Percentiles rank a stretch among this genome's conserved stretches.
phyloP scores from a whole-genome alignment of 1,284 basidiomycete species.

The Trametes hirsuta region DNA sequence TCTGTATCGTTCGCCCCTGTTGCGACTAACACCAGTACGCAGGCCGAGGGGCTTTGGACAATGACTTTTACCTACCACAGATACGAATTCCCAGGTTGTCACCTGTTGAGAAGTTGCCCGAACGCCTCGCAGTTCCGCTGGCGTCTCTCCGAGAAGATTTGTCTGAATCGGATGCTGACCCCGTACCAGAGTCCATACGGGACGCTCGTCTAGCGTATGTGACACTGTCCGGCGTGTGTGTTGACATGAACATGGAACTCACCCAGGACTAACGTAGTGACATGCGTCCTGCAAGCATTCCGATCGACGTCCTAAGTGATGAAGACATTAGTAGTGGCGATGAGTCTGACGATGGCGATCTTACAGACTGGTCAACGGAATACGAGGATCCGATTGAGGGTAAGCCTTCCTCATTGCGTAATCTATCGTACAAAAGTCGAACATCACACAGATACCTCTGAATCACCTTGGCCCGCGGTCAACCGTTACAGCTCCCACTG shows the following conservation, averaged over 20 bases:
- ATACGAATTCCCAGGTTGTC: conserved; percentile 43
- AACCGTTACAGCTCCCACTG: conserved; percentile 31
- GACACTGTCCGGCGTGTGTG: background rate
- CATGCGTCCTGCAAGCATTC: conserved; percentile 51
- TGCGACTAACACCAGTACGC: conserved; percentile 11
- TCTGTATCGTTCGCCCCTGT: conserved; percentile 17
- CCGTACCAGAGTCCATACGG: conserved; percentile 62
- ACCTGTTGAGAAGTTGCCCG: conserved; percentile 3
- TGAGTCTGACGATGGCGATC: conserved; percentile 75
- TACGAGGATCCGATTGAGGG: conserved; percentile 46
- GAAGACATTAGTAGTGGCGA: conserved; percentile 67
- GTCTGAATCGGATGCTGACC: conserved; percentile 70
- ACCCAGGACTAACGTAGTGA: conserved; percentile 38
- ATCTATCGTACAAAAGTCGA: background rate
- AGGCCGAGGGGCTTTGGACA: conserved; percentile 45
- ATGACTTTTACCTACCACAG: conserved; percentile 60
- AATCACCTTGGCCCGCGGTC: conserved; percentile 21
- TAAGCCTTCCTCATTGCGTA: background rate
- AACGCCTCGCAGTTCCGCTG: conserved; percentile 5
- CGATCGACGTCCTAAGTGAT: conserved; percentile 30
- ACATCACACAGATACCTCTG: conserved; percentile 11
- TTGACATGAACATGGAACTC: background rate
- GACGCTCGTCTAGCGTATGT: conserved; percentile 68
- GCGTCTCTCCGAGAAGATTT: conserved; percentile 17
- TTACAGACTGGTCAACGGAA: conserved; percentile 66